Evolutionary conservation across 2,329 filamentous ascomycete species (phyloP).

Genomic region (Xylaria arbuscula): DNA sequence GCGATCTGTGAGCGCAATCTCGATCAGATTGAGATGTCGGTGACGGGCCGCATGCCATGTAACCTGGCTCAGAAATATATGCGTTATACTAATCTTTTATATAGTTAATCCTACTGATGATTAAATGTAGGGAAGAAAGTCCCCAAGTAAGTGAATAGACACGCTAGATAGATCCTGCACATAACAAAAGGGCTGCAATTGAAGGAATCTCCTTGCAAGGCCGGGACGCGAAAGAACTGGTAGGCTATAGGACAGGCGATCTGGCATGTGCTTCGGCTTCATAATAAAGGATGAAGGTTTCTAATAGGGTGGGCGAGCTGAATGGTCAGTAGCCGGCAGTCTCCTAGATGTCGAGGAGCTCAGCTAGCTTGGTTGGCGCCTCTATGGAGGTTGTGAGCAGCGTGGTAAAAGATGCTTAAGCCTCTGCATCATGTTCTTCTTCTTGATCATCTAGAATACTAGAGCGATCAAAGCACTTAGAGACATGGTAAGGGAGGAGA

Average conservation of each 20-base stretch:
- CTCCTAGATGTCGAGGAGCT: constrained; percentile 23
- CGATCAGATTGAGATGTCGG: constrained; percentile 16
- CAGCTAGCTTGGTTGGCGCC: constrained; percentile 14
- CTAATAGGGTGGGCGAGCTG: too few species aligned
- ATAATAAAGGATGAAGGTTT: constrained; percentile 17
- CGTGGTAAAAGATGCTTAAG: constrained; percentile 13
- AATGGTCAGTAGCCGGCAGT: constrained; percentile 22
- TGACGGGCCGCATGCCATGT: not conserved
- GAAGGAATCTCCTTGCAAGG: constrained; percentile 25
- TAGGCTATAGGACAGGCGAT: constrained; percentile 21
- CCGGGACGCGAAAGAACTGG: constrained; percentile 16
- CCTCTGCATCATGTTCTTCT: constrained; percentile 22
- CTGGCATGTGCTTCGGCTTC: constrained; percentile 16
- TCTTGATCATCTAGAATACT: constrained; percentile 20
- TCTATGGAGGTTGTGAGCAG: constrained; percentile 12
- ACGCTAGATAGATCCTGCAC: constrained; percentile 23
- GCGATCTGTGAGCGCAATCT: constrained; percentile 4
- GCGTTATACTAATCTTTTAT: not conserved
- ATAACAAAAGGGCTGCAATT: constrained; percentile 31
- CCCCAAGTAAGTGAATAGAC: constrained; percentile 20
- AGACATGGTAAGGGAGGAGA: constrained; percentile 25
- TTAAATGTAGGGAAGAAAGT: not conserved
- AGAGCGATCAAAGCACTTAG: constrained; percentile 24
- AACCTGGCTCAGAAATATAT: constrained; percentile 13
- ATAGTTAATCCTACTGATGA: not conserved